Evolutionary conservation across 495 filamentous ascomycete species (phyloP).

Genomic region (Trichoderma orchidacearum): DNA sequence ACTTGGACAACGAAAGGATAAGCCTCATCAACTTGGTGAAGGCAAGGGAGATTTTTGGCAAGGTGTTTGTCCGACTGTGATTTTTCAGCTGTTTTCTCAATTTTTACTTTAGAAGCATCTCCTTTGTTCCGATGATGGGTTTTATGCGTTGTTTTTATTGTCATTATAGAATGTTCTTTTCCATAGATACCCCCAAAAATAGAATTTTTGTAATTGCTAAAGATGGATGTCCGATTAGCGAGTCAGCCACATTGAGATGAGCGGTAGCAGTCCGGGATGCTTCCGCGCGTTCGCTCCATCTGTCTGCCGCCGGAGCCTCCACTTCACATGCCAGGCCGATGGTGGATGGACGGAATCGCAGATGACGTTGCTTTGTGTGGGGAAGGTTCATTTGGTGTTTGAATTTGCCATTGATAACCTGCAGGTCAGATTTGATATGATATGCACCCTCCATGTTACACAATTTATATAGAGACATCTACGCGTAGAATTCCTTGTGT

Average conservation of each 20-base stretch:
- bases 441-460: too few relatives aligned
- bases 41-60: slow-evolving; percentile 79
- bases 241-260: too few relatives aligned
- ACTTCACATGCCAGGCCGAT: not conserved
- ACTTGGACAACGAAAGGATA: slow-evolving; percentile 89
- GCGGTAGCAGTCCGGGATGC: not conserved
- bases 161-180: not conserved
- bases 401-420: too few relatives aligned
- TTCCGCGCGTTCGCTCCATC: not conserved
- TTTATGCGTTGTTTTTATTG: not conserved
- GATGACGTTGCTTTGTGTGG: too few relatives aligned
- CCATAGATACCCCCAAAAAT: not conserved
- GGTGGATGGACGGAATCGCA: too few relatives aligned
- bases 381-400: too few relatives aligned
- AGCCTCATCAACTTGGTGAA: slow-evolving; percentile 79
- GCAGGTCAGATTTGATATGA: too few relatives aligned
- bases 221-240: not conserved
- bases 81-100: not conserved
- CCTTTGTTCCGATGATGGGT: not conserved
- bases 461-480: too few relatives aligned
- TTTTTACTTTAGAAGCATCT: too few relatives aligned
- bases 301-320: not conserved
- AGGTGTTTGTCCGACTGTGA: slow-evolving; percentile 51
- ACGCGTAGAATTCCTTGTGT: too few relatives aligned
- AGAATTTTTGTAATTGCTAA: not conserved